Percentiles rank a stretch among this genome's conserved stretches.
Evolutionary conservation across 495 filamentous ascomycete species (phyloP).

Genomic region (Elaphomyces granulatus): DNA sequence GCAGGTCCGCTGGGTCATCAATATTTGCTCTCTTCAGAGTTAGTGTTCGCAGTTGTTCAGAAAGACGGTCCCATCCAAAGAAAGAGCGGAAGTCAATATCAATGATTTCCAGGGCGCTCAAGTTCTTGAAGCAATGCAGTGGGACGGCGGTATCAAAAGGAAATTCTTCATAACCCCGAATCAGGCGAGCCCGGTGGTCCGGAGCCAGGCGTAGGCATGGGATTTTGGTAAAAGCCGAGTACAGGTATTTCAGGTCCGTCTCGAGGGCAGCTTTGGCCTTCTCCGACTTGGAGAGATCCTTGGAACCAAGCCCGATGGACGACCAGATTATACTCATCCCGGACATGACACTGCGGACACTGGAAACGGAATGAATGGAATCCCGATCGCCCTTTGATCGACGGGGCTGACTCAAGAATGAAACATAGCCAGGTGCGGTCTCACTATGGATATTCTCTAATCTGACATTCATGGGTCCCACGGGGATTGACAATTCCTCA

Average conservation of each 20-base stretch:
- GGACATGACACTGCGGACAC: constrained; percentile 93
- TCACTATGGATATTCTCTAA: constrained; percentile 89
- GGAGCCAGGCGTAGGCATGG: constrained; percentile 78
- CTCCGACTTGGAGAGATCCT: constrained; percentile 64
- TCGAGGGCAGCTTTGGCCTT: constrained; percentile 73
- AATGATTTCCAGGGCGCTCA: constrained; percentile 81
- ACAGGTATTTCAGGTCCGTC: constrained; percentile 84
- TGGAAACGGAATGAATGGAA: constrained; percentile 90
- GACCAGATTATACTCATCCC: constrained; percentile 89
- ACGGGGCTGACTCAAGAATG: constrained; percentile 73
- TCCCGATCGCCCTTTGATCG: constrained; percentile 62
- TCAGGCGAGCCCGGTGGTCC: constrained; percentile 75
- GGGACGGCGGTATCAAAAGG: constrained; percentile 98
- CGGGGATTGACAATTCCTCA: constrained; percentile 75
- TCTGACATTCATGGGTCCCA: constrained; percentile 91
- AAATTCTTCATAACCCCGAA: constrained; percentile 91
- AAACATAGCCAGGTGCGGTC: constrained; percentile 79
- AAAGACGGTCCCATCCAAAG: constrained; percentile 87
- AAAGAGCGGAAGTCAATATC: constrained; percentile 95
- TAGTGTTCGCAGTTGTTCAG: constrained; percentile 80
- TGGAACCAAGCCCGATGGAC: constrained; percentile 61
- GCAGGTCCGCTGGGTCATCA: constrained; percentile 78
- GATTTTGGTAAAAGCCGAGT: constrained; percentile 97
- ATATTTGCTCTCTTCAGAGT: constrained; percentile 77
- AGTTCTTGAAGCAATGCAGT: constrained; percentile 86